Evolutionary conservation across 306 rosid species (phyloP), one percentile per base, ranked within the genome.

Genomic region (Dryas octopetala): DNA sequence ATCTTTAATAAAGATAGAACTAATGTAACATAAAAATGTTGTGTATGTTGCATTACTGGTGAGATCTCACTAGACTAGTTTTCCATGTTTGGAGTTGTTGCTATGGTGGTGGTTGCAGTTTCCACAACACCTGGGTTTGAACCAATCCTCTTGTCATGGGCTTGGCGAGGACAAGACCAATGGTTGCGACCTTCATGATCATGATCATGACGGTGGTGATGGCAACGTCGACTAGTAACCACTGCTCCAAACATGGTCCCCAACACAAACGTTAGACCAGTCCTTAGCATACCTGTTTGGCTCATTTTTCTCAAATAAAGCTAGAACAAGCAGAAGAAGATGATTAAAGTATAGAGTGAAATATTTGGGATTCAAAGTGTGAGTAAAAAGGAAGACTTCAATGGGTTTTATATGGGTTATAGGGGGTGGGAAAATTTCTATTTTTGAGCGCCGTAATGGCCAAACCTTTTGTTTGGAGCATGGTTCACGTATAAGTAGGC

Each of bases 171-270:
- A 70, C 87, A 78, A 75, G 70, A 8, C 75, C 76, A 3, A 6
- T 41, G 60, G 13, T 26, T 44, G 46, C 62, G 75, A 52, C 38
- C 71, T 28, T 76, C 76, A 3, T 64, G 82, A 71, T 32, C 10
- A 11, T 68, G 57, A 67, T 11, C 6, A 9, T 26, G 64, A 60
- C 19, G 40, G 15, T 9, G 61, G 41, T 59, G 81, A 3, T 76
- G 78, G 47, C 12, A 59, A n/a, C 64, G 59, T 4, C 44, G 11
- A 5, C 83, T 53, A 41, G 73, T 57, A 9, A 81, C 3, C 28
- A 77, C 0, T 54, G 61, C 13, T 67, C 89, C 88, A 77, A 62
- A 79, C 82, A 88, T 79, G 78, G 92, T 28, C 53, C 92, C 89
- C 52, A 83, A 7, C 1, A 75, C 84, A 58, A 85, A 88, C 4